Conservation (phyloP, 345 rosid species). For the Camelina sativa region DNA sequence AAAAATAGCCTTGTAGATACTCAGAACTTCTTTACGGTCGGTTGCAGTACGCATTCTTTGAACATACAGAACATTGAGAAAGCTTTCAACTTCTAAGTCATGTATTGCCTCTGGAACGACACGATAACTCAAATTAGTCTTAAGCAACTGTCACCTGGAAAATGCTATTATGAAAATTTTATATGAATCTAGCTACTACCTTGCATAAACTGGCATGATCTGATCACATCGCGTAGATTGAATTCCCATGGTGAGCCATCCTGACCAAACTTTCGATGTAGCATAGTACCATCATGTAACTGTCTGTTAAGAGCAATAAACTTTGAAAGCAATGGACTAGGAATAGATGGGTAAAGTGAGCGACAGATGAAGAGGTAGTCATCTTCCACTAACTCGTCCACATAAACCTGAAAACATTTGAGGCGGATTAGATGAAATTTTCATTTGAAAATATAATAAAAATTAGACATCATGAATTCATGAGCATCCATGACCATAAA, state of each 20-base stretch:
- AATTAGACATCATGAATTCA: neutral
- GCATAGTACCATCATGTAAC: constrained; percentile 79
- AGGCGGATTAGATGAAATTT: constrained; percentile 1
- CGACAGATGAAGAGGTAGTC: constrained; percentile 81
- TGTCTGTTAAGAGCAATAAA: constrained; percentile 75
- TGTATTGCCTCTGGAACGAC: constrained; percentile 54
- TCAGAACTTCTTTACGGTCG: constrained; percentile 78
- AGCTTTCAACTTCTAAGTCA: constrained; percentile 51
- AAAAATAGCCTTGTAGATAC: constrained; percentile 73
- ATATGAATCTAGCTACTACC: constrained; percentile 50
- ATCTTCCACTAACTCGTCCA: constrained; percentile 85
- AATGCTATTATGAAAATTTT: constrained; percentile 3
- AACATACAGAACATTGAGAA: constrained; percentile 78
- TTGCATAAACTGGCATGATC: constrained; percentile 84
- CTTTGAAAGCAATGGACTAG: constrained; percentile 68
- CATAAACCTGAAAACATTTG: constrained; percentile 70
- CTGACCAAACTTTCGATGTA: constrained; percentile 71
- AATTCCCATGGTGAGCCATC: constrained; percentile 99
- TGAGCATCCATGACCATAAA: constrained; percentile 11
- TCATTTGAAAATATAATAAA: neutral
- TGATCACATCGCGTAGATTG: constrained; percentile 88
- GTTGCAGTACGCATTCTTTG: constrained; percentile 93
- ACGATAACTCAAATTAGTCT: constrained; percentile 29
- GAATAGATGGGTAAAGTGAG: constrained; percentile 77
- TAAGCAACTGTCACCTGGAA: constrained; percentile 15